Evolutionary conservation across 106 monocot genomes (phyloP).

Genomic region (Allium sativum): DNA sequence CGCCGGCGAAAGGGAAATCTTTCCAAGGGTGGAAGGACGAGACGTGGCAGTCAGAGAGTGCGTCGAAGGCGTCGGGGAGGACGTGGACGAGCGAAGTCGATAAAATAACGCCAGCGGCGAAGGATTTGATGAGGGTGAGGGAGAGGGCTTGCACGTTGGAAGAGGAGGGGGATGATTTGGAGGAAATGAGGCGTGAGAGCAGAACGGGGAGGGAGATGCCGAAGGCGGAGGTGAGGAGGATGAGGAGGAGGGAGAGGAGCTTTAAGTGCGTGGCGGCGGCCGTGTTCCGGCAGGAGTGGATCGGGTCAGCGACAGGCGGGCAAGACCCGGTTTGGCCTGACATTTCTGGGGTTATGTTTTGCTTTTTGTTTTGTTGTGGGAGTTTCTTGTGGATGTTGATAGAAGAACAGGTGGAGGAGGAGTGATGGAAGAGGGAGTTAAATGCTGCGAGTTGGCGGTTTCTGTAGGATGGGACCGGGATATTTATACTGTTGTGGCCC

Average conservation of each 20-base stretch:
- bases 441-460: too few species aligned
- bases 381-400: background rate
- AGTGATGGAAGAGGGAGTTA: too few species aligned
- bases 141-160: slow-evolving; percentile 10
- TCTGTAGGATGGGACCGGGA: too few species aligned
- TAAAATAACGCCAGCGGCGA: slow-evolving; percentile 88
- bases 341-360: slow-evolving; percentile 1
- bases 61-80: slow-evolving; percentile 81
- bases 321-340: background rate
- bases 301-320: slow-evolving; percentile 6
- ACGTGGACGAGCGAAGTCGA: slow-evolving; percentile 95
- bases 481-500: too few species aligned
- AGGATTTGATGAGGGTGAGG: slow-evolving; percentile 87
- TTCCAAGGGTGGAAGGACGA: slow-evolving; percentile 59
- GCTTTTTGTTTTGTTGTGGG: too few species aligned
- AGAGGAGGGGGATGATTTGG: slow-evolving; percentile 23
- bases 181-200: slow-evolving; percentile 53
- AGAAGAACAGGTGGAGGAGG: too few species aligned
- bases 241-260: slow-evolving; percentile 49
- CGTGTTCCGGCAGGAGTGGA: slow-evolving; percentile 54
- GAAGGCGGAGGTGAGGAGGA: slow-evolving; percentile 53
- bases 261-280: slow-evolving; percentile 61
- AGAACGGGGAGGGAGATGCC: slow-evolving; percentile 64
- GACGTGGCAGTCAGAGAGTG: slow-evolving; percentile 65
- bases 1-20: slow-evolving; percentile 92